A percentile compares a stretch with the other conserved stretches of the same genome.
Conservation (phyloP, 108 stramenopile species). For the Seminavis robusta region DNA sequence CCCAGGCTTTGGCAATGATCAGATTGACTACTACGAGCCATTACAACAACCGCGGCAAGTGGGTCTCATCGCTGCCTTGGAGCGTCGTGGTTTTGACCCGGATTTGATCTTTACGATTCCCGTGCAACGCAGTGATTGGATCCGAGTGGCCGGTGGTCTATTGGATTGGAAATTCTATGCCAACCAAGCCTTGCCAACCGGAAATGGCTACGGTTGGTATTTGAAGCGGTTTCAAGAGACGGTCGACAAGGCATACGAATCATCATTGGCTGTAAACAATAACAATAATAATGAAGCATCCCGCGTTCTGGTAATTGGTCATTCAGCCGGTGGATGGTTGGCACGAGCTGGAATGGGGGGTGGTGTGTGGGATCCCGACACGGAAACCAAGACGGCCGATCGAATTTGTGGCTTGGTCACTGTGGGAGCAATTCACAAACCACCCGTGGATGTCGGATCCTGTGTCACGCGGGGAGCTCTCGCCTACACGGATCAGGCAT, state of each 20-base stretch:
- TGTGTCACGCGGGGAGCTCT: conserved; percentile 79
- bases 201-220: conserved; percentile 81
- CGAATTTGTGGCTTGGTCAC: too few relatives aligned
- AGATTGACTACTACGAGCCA: conserved; percentile 59
- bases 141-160: conserved; percentile 61
- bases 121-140: conserved; percentile 74
- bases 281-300: too few relatives aligned
- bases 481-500: conserved; percentile 44
- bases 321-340: conserved; percentile 88
- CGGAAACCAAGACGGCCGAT: too few relatives aligned
- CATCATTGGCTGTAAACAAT: conserved; percentile 11
- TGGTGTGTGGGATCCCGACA: conserved; percentile 10
- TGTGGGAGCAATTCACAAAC: too few relatives aligned
- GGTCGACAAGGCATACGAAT: too few relatives aligned
- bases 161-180: conserved; percentile 68
- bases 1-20: conserved; percentile 79
- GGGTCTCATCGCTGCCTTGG: conserved; percentile 48
- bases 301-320: conserved; percentile 66
- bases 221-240: conserved; percentile 43
- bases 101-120: conserved; percentile 56
- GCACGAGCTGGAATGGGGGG: conserved; percentile 76
- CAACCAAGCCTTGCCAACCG: conserved; percentile 49
- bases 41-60: conserved; percentile 30
- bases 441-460: conserved; percentile 23
- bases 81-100: conserved; percentile 44